Base-by-base conservation (phyloP, 2,329 filamentous ascomycete genomes). In the Diaporthe capsici region DNA sequence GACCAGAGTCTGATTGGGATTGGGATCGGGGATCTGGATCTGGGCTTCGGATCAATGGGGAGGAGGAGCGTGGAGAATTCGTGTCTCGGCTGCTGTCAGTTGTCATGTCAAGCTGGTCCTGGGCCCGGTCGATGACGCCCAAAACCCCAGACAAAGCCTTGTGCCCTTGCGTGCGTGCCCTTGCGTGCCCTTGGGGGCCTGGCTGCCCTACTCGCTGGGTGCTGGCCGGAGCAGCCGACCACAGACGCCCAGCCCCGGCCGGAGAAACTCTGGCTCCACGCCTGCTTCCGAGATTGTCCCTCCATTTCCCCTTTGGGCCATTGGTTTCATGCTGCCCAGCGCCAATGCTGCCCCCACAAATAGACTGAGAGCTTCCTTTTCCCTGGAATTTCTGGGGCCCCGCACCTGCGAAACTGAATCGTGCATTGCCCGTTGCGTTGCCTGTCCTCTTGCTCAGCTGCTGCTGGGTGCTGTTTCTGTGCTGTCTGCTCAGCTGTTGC, bases 381-480 rank as follows among this genome's bases (percentile, higher is more conserved):
- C 39, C 49, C 39, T 73, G 72, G 53, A 37, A 60, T 57, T 60
- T 57, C 72, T 70, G 72, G 61, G 72, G 72, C 72, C 72, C 72
- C 72, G 72, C 72, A 74, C 61, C 34, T 67, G 47, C 37, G 34
- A 37, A 57, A 31, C 60, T 73, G 71, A 73, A 55, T 73, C 71
- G 60, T 65, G 57, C 44, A 63, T 55, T 34, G 71, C 63, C 28
- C 49, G 22, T 31, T 53, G 63, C 49, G 22, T 31, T 53, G 63
- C 31, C 63, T 68, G 63, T 68, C 20, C 15, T 51, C 13, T 53
- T 12, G 17, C 28, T 22, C 28, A 67, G 61, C 61, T 20, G 39
- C 17, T 13, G 37, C 37, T 39, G 37, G n/a, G 8, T 44, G 60
- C 28, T 67, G 61, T 22, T 34, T 25, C 12, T 37, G 28, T 51